A percentile compares a stretch with the other conserved stretches of the same genome.
Conservation (phyloP, 352 stramenopile species). For the Pythium biforme region DNA sequence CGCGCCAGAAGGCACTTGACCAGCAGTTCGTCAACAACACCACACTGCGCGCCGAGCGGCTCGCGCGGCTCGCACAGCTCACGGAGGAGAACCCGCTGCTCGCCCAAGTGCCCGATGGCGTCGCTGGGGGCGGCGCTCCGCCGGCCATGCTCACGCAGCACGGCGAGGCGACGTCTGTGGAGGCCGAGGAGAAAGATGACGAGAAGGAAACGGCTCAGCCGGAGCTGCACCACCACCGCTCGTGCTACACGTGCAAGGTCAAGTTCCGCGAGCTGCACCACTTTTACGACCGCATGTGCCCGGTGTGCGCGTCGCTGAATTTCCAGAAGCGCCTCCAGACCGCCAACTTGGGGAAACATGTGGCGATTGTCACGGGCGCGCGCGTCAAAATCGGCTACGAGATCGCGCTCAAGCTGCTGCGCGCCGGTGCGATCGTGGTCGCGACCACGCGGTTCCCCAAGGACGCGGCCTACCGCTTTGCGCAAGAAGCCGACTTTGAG, state of each 20-base stretch:
- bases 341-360: conserved; percentile 81
- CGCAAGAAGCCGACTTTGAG: conserved; percentile 89
- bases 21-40: conserved; percentile 83
- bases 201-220: not conserved
- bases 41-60: conserved; percentile 59
- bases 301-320: conserved; percentile 92
- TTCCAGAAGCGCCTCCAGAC: conserved; percentile 94
- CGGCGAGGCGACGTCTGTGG: conserved; percentile 7
- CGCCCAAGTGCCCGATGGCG: conserved; percentile 63
- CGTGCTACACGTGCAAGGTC: conserved; percentile 96
- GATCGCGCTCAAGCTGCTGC: conserved; percentile 92
- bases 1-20: conserved; percentile 64
- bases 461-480: conserved; percentile 89
- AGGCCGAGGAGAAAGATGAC: conserved; percentile 1
- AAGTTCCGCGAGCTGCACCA: conserved; percentile 95
- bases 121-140: conserved; percentile 6
- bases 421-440: conserved; percentile 91
- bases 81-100: conserved; percentile 58
- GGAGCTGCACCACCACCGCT: conserved; percentile 88
- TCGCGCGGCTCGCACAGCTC: conserved; percentile 53
- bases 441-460: conserved; percentile 95
- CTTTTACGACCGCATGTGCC: conserved; percentile 96
- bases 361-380: conserved; percentile 93
- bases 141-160: conserved; percentile 20
- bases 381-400: conserved; percentile 98